Conservation (phyloP, 208 protist species). For the Angomonas ambiguus region DNA sequence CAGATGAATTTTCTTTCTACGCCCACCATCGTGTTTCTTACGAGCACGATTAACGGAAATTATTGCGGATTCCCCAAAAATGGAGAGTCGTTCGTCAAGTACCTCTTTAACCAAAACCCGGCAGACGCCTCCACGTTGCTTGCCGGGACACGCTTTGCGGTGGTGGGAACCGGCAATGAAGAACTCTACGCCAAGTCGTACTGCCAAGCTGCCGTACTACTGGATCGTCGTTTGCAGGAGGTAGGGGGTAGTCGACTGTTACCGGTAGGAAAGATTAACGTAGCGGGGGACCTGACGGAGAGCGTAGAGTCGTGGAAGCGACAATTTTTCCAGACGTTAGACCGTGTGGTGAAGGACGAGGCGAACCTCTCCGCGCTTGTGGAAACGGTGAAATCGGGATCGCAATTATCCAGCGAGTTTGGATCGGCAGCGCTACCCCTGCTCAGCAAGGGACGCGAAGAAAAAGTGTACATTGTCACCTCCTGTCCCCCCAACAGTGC, state of each 20-base stretch:
- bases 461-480: slow-evolving; percentile 4
- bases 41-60: slow-evolving; percentile 48
- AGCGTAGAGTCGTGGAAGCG: slow-evolving; percentile 35
- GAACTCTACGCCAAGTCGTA: slow-evolving; percentile 26
- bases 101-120: slow-evolving; percentile 28
- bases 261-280: slow-evolving; percentile 14
- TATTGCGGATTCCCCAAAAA: slow-evolving; percentile 45
- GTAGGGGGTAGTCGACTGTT: slow-evolving; percentile 32
- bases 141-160: slow-evolving; percentile 28
- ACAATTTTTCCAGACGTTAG: slow-evolving; percentile 24
- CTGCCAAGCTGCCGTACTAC: slow-evolving; percentile 25
- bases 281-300: slow-evolving; percentile 12
- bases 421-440: not conserved
- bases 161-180: slow-evolving; percentile 54
- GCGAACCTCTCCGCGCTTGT: not conserved
- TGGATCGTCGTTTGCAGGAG: slow-evolving; percentile 28
- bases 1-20: slow-evolving; percentile 49
- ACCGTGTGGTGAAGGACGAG: not conserved
- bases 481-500: slow-evolving; percentile 3
- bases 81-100: slow-evolving; percentile 37
- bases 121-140: slow-evolving; percentile 23
- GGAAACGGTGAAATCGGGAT: not conserved
- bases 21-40: slow-evolving; percentile 34
- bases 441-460: not conserved
- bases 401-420: not conserved